Conservation (phyloP, 1,284 basidiomycete genomes). For the Microbotryum silenes-acaulis region DNA sequence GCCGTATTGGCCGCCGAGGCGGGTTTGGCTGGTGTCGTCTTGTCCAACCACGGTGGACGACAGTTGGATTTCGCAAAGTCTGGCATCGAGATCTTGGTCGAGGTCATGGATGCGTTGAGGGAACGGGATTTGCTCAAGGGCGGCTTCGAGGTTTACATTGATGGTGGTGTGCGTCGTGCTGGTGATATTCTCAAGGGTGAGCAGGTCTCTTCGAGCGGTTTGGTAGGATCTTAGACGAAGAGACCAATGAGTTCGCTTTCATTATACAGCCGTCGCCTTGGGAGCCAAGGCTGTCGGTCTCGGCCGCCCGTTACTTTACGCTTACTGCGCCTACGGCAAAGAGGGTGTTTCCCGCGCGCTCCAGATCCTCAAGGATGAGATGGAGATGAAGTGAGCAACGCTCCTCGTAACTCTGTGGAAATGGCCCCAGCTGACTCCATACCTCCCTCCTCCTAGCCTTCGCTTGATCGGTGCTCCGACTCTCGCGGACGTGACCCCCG, state of each 20-base stretch:
- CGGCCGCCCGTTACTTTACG: slow-evolving; percentile 60
- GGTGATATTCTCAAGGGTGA: slow-evolving; percentile 76
- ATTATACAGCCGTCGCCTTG: slow-evolving; percentile 52
- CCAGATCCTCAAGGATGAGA: slow-evolving; percentile 62
- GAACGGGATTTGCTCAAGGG: slow-evolving; percentile 52
- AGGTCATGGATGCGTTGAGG: slow-evolving; percentile 69
- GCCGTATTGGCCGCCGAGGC: slow-evolving; percentile 78
- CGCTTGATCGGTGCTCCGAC: slow-evolving; percentile 74
- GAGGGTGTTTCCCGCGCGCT: slow-evolving; percentile 48
- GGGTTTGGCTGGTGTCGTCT: slow-evolving; percentile 71
- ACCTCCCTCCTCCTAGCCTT: slow-evolving; percentile 56
- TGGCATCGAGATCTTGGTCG: slow-evolving; percentile 79
- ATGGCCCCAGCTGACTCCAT: too few species aligned
- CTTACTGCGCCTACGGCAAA: slow-evolving; percentile 77
- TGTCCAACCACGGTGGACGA: slow-evolving; percentile 82
- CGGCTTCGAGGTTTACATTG: slow-evolving; percentile 80
- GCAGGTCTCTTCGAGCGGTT: slow-evolving; percentile 36
- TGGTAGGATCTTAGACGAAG: too few species aligned
- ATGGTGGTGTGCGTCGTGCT: slow-evolving; percentile 83
- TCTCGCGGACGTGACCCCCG: slow-evolving; percentile 65
- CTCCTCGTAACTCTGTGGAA: too few species aligned
- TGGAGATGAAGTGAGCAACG: slow-evolving; percentile 53
- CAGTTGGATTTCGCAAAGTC: slow-evolving; percentile 87
- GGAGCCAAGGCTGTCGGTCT: slow-evolving; percentile 70
- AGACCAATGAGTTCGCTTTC: too few species aligned